A percentile compares a stretch with the other conserved stretches of the same genome.
phyloP scores from a whole-genome alignment of 2,329 filamentous ascomycete genomes.

The Coniochaeta sp. region DNA sequence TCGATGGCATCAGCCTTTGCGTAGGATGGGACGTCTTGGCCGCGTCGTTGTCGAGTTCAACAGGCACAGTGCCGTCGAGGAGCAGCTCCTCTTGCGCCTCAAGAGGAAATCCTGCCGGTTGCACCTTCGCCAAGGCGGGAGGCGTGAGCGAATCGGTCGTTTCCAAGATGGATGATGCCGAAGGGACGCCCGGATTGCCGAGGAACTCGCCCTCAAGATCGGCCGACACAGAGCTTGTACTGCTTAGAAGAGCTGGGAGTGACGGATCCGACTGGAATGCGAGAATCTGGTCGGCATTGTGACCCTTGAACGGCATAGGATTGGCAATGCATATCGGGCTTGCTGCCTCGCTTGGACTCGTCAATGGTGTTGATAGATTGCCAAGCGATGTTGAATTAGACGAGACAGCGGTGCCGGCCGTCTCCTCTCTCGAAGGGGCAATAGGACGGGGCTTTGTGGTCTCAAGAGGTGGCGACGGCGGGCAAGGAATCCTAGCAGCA shows the following conservation, averaged over 20 bases:
- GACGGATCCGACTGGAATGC: constrained; percentile 57
- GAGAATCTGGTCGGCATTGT: constrained; percentile 37
- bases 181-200: constrained; percentile 37
- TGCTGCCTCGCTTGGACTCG: constrained; percentile 44
- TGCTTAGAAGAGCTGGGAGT: constrained; percentile 54
- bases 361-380: constrained; percentile 40
- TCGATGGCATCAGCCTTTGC: constrained; percentile 7
- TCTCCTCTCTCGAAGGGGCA: constrained; percentile 29
- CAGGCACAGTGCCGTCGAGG: constrained; percentile 19
- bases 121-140: constrained; percentile 40
- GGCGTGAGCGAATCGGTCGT: constrained; percentile 48
- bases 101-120: constrained; percentile 36
- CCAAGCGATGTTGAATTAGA: constrained; percentile 45
- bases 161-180: constrained; percentile 36
- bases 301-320: constrained; percentile 24
- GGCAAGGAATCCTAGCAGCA: constrained; percentile 27
- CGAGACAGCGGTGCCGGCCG: constrained; percentile 37
- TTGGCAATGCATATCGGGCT: constrained; percentile 37
- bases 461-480: constrained; percentile 38
- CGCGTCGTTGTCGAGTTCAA: constrained; percentile 12
- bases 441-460: constrained; percentile 20
- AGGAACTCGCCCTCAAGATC: constrained; percentile 56
- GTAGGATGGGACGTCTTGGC: neutral
- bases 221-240: constrained; percentile 56
- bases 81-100: constrained; percentile 26